A percentile compares a stretch with the other conserved stretches of the same genome.
Evolutionary conservation across 2,329 filamentous ascomycete species (phyloP).

Genomic region (Aspergillus tamarii): DNA sequence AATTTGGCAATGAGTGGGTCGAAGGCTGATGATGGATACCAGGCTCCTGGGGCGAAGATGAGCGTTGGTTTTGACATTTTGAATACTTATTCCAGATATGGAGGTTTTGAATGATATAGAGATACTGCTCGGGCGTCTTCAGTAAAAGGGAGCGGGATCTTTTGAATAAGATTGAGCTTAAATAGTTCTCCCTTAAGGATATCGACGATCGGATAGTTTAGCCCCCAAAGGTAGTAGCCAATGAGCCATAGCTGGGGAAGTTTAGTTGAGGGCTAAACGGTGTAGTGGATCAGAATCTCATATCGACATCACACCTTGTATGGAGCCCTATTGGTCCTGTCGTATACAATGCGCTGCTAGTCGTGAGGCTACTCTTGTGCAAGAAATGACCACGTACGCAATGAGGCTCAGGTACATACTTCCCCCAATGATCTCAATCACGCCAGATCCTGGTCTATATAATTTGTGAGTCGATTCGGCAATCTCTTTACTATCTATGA

Average conservation of each 20-base stretch:
- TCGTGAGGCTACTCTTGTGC: neutral
- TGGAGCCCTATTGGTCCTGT: neutral
- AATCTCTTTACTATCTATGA: neutral
- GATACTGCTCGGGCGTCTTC: neutral
- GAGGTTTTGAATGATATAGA: neutral
- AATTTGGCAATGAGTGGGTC: constrained; percentile 28
- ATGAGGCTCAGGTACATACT: neutral
- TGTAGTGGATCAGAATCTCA: neutral
- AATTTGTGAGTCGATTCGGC: neutral
- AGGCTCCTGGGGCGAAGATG: constrained; percentile 36
- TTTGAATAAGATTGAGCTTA: neutral
- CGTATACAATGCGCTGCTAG: neutral
- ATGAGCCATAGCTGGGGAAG: neutral
- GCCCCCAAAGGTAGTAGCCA: neutral
- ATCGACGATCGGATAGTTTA: neutral
- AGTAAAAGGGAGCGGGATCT: neutral
- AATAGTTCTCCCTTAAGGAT: neutral
- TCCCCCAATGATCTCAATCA: neutral
- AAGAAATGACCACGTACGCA: neutral
- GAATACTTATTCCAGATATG: neutral
- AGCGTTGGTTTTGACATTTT: constrained; percentile 28
- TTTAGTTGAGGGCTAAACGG: neutral
- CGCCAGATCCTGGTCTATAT: neutral
- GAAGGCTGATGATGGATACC: constrained; percentile 36
- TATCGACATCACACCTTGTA: neutral